Base-by-base conservation (phyloP, 805 yeast genomes). In the Debaryomyces castellii region DNA sequence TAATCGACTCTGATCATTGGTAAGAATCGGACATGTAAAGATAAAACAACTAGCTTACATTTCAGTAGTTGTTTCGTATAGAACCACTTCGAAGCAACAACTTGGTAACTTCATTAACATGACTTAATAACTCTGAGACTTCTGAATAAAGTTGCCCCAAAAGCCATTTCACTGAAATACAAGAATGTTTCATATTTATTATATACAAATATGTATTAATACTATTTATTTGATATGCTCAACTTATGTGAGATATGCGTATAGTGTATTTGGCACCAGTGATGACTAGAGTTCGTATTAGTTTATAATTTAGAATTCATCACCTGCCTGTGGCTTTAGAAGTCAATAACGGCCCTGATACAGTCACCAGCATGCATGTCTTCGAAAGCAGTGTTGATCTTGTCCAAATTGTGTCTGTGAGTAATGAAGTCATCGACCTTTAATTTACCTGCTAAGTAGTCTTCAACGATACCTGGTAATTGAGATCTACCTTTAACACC, bases 401-500 rank as follows among this genome's bases (percentile, higher is more conserved):
- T 79, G 24, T 74, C 79, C 64, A 94, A 81, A 33, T 81, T 71
- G 64, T 83, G 92, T 71, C 88, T 83, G 76, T 90, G 96, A 24
- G 99, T 94, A 61, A 94, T 87, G 71, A 89, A 94, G 66, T 94
- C 97, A 62, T 90, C 96, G 52, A 92, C 96, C 77, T 85, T 88
- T 63, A 92, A 76, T 54, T 74, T 77, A 55, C 96, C 96, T 37
- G 71, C 69, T 75, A 87, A 69, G 71, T 92, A 92, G 66, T 87
- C 91, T 48, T 89, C 85, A 47, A 94, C 96, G 47, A 91, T 77
- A 17, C 83, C 89, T 41, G 96, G 97, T 76, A 94, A 80, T 75
- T 94, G 97, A 34, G 96, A 66, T 76, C 97, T 87, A 64, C 99
- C 98, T 74, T 94, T 94, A 63, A 94, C 90, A 67, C 98, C 99